Evolutionary conservation across 768 basidiomycete genomes (phyloP), one percentile per base, ranked within the genome.

Genomic region (Daedaleopsis sinensis): DNA sequence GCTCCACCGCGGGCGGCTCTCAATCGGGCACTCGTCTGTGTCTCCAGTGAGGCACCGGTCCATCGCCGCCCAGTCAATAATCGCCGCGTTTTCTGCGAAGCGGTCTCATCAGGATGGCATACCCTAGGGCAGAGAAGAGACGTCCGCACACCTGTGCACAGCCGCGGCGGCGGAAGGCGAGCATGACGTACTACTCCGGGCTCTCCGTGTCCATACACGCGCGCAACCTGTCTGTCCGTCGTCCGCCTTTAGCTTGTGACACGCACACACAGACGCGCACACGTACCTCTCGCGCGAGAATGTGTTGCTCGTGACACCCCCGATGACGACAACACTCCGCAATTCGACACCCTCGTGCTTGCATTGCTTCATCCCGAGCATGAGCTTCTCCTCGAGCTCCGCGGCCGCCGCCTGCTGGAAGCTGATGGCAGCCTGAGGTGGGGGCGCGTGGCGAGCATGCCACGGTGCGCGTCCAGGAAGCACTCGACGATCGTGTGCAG

Each of bases 51-150:
- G 78, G 63, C 97, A 91, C 13, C 94, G 85, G 67, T 88, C 77
- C 82, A 96, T 89, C 0, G 92, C 88, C 4, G 95, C 91, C 91
- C 90, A 96, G 2, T 84, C 96, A 65, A 98, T 92, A 96, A 98
- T 98, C 10, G 85, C 96, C 0, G 96, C 96, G 72, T 98, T 98
- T 68, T 98, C 96, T 96, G 65, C 0, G 5, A 23, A 23, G 3
- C 32, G 4, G 24, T 15, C 24, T 24, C n/a, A n/a, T n/a, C n/a
- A n/a, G n/a, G n/a, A n/a, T n/a, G n/a, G n/a, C n/a, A n/a, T n/a
- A n/a, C n/a, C n/a, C n/a, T n/a, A n/a, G n/a, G 38, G 15, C 35
- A 32, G 38, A 21, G 47, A 16, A 39, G 24, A 48, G 53, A 9
- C 4, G 23, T 27, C 27, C 24, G 63, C 78, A 55, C 59, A 91